Evolutionary conservation across 176 grass and related monocot species (phyloP), one percentile per base, ranked within the genome.

Genomic region (Saccharum spontaneum): DNA sequence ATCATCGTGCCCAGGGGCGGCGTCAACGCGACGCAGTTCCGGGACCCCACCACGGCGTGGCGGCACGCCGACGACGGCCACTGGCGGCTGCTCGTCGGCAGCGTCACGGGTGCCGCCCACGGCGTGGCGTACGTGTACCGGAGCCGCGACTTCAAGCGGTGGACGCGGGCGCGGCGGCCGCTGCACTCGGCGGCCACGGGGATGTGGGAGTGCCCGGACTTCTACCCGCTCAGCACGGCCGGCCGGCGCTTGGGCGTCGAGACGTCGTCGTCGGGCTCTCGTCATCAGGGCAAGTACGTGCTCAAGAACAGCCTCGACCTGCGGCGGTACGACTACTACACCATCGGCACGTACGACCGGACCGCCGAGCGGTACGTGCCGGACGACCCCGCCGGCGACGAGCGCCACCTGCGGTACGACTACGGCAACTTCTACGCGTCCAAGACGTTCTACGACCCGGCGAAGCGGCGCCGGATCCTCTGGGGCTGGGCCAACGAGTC

Each of bases 401-500:
- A 88, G 48, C 71, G 45, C 52, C 89, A 76, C 16, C 49, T 98
- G 55, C 69, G 93, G 33, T 93, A 90, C 38, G 89, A 98, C 69
- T 95, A 95, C 44, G 91, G 95, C 11, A 98, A 98, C 86, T 98
- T 93, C 63, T 98, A 98, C 71, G 95, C 95, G 7, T 98, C 93
- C 28, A 95, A 92, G 83, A 88, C 95, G 3, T 95, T 98, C 86
- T 93, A 91, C 71, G 95, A 98, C 60, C 77, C 91, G 8, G 52
- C 76, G 6, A 91, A 90, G 83, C 77, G 66, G 4, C 85, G 95
- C 12, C 83, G 95, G 17, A 87, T 95, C 18, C 18, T 98, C 1
- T 98, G 95, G 93, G 95, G 95, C 0, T 98, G 95, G 95, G 88
- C 89, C 18, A 95, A 98, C 11, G 91, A 98, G 55, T 93, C 95